Evolutionary conservation across 2,329 filamentous ascomycete genomes (phyloP).

Genomic region (Colletotrichum destructivum): DNA sequence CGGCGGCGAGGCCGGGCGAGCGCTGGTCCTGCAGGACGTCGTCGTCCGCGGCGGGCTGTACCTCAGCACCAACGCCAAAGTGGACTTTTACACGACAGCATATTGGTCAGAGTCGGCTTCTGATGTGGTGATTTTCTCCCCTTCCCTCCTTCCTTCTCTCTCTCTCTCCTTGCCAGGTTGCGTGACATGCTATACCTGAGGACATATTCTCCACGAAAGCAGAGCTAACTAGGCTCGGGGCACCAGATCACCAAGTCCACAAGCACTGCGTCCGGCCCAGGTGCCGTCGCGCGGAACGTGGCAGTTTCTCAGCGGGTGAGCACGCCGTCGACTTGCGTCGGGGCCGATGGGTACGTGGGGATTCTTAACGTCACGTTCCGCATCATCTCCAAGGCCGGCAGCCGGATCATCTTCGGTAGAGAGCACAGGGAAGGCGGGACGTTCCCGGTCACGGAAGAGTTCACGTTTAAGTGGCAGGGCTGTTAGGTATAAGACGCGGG

Average conservation of each 20-base stretch:
- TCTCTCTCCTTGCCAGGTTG: not conserved
- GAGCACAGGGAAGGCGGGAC: conserved; percentile 18
- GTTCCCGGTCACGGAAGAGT: conserved; percentile 34
- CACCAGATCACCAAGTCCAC: conserved; percentile 28
- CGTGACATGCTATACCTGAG: not conserved
- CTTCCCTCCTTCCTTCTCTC: not conserved
- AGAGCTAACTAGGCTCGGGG: not conserved
- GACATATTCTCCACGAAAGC: not conserved
- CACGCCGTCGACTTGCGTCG: conserved; percentile 37
- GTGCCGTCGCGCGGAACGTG: conserved; percentile 27
- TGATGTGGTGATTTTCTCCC: conserved; percentile 20
- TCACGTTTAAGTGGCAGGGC: conserved; percentile 30
- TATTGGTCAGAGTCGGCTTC: conserved; percentile 39
- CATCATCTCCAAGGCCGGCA: conserved; percentile 37
- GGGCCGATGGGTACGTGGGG: conserved; percentile 36
- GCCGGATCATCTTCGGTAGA: conserved; percentile 34
- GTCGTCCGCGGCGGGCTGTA: conserved; percentile 35
- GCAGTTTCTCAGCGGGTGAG: conserved; percentile 33
- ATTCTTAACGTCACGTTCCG: conserved; percentile 43
- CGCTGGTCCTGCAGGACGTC: conserved; percentile 34
- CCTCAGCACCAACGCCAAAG: conserved; percentile 29
- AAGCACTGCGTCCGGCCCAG: conserved; percentile 25
- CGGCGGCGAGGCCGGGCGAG: conserved; percentile 29
- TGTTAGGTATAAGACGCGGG: conserved; percentile 15
- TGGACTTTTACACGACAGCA: conserved; percentile 32